Evolutionary conservation across 2,329 filamentous ascomycete species (phyloP).

Genomic region (Dactylella cylindrospora): DNA sequence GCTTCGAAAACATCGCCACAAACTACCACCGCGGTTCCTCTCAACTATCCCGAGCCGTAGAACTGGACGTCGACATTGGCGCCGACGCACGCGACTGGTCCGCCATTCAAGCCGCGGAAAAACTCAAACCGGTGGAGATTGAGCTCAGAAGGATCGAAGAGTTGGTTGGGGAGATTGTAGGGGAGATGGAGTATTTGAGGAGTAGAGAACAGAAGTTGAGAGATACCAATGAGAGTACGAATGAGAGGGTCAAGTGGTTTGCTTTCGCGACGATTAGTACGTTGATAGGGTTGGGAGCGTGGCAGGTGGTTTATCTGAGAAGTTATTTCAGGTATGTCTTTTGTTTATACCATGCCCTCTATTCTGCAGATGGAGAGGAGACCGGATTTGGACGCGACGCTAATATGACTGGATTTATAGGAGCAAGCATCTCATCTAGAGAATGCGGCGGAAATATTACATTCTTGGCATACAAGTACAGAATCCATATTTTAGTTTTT

Average conservation of each 20-base stretch:
- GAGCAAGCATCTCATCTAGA: conserved; percentile 69
- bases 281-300: conserved; percentile 82
- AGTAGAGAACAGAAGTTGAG: conserved; percentile 87
- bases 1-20: conserved; percentile 79
- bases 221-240: conserved; percentile 99
- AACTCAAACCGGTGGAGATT: conserved; percentile 94
- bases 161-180: conserved; percentile 81
- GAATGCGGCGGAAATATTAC: background rate
- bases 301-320: conserved; percentile 97
- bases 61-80: conserved; percentile 93
- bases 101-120: conserved; percentile 92
- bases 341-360: conserved; percentile 1
- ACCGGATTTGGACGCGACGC: conserved; percentile 1
- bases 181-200: conserved; percentile 95
- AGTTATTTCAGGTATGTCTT: conserved; percentile 81
- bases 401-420: conserved; percentile 51
- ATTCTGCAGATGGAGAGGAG: conserved; percentile 19
- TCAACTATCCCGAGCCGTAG: conserved; percentile 52
- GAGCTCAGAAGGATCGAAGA: conserved; percentile 92
- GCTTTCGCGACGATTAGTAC: conserved; percentile 90
- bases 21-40: conserved; percentile 44
- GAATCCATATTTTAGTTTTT: conserved; percentile 19
- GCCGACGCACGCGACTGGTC: conserved; percentile 98
- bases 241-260: conserved; percentile 98
- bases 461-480: conserved; percentile 19